Percentiles rank a stretch among this genome's conserved stretches.
phyloP scores from a whole-genome alignment of 306 rosid genomes.

The Sophora flavescens region DNA sequence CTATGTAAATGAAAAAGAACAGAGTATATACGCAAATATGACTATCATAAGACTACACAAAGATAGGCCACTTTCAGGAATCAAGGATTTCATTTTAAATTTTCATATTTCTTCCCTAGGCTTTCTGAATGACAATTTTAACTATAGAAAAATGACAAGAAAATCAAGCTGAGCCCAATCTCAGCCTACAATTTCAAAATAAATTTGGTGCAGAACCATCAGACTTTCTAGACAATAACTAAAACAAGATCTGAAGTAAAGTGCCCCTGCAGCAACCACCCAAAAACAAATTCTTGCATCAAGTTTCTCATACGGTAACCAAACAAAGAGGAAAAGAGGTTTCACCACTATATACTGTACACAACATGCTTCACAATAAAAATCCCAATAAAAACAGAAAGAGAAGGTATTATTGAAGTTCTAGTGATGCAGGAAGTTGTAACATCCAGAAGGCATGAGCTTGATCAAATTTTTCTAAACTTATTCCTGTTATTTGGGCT shows the following conservation, averaged over 20 bases:
- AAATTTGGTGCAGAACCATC: constrained; percentile 2
- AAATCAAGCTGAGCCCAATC: neutral
- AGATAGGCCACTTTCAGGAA: neutral
- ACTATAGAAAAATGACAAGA: constrained; percentile 1
- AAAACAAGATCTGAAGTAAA: constrained; percentile 3
- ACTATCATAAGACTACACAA: neutral
- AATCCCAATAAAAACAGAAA: neutral
- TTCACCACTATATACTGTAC: neutral
- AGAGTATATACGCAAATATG: constrained; percentile 18
- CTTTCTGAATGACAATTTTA: constrained; percentile 3
- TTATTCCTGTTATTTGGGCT: too few species aligned
- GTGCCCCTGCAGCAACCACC: neutral
- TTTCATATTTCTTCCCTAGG: neutral
- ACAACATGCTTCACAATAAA: constrained; percentile 1
- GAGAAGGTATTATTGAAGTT: neutral
- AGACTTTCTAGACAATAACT: constrained; percentile 6
- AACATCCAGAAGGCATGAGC: too few species aligned
- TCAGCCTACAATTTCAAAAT: constrained; percentile 19
- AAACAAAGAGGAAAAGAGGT: neutral
- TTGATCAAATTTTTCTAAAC: too few species aligned
- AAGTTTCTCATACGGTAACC: neutral
- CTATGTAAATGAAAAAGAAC: neutral
- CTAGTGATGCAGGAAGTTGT: too few species aligned
- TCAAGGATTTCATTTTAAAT: constrained; percentile 28
- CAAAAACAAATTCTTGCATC: neutral